Evolutionary conservation across 2,329 filamentous ascomycete species (phyloP), one percentile per base, ranked within the genome.

Genomic region (Cordyceps militaris): DNA sequence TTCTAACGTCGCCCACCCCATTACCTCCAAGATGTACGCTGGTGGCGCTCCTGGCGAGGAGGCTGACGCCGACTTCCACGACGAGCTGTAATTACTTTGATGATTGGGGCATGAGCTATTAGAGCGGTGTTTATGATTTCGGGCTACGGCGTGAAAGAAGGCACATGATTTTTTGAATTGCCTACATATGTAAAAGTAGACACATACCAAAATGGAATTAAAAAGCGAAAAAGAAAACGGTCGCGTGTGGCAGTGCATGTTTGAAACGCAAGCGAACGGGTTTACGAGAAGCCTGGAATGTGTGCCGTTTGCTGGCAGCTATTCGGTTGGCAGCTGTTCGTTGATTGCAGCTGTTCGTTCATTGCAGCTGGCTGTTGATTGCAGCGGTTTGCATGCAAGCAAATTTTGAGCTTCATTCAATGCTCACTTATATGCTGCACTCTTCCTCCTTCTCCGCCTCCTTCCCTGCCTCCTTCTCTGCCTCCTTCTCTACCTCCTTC

Each of bases 21-120:
- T 99, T 79, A 99, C 94, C 68, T 96, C 90, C 80, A 99, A 99
- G 86, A 83, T 97, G 70, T 97, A 97, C 81, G 85, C 83, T 66
- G 74, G 71, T 55, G 86, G 82, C 65, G 84, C 81, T 62, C 82
- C 80, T 65, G 83, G 79, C 59, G 81, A 77, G 62, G 87, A 85
- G 61, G 88, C 90, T 64, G 88, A 91, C 65, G 88, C 86, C 74
- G 83, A 85, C 62, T 71, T 75, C 64, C 89, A 92, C 75, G 89
- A 92, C 70, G 89, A 93, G 81, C 77, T 92, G 79, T 93, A 89
- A 85, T 73, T 70, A 66, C 65, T 71, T 71, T 70, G 64, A 72
- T 16, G 43, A 42, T 50, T 24, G 36, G 38, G 44, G 28, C 21
- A 55, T 53, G 56, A 42, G 46, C 36, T 58, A 53, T 55, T 53